phyloP scores from a whole-genome alignment of 129 eudicot species.

The carrot (Daucus carota) region DH1_v3.0 NC_030381.2:27817501-27818000 shows the following conservation, averaged over 20 bases:
- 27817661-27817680: conserved; percentile 38
- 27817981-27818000: background rate
- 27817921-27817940: background rate
- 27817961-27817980: background rate
- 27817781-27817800: background rate
- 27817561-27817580: background rate
- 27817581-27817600: conserved; percentile 33
- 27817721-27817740: conserved; percentile 33
- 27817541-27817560: background rate
- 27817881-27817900: conserved; percentile 43
- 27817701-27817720: conserved; percentile 44
- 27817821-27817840: conserved; percentile 48
- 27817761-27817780: background rate
- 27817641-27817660: conserved; percentile 47
- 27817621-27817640: conserved; percentile 25
- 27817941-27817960: background rate
- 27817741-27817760: background rate
- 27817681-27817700: conserved; percentile 41
- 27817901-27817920: conserved; percentile 28
- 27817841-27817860: conserved; percentile 42
- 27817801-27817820: background rate
- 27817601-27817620: conserved; percentile 11
- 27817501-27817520: conserved; percentile 30
- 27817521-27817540: background rate
- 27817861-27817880: conserved; percentile 52